Percentiles rank a stretch among this genome's conserved stretches.
Evolutionary conservation across 1,139 yeast genomes (phyloP).

Genomic region (Ogataea hybrid): DNA sequence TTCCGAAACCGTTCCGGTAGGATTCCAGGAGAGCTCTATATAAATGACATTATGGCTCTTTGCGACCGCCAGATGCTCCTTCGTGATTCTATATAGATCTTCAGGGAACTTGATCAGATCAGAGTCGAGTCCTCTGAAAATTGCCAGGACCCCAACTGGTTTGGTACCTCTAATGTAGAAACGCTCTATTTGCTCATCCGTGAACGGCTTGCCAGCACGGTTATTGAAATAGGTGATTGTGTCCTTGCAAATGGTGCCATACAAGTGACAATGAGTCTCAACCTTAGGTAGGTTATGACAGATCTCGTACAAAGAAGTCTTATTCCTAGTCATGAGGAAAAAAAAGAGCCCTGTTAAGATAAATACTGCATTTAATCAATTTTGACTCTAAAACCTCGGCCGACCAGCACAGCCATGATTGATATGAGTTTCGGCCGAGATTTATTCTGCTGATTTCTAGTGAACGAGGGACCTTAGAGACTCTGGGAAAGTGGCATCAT

Average conservation of each 20-base stretch:
- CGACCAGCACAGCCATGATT: constrained; percentile 5
- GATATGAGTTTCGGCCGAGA: constrained; percentile 7
- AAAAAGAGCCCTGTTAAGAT: background rate
- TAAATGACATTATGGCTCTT: constrained; percentile 25
- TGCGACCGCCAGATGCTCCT: constrained; percentile 27
- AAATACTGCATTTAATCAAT: background rate
- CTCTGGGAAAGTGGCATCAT: no score
- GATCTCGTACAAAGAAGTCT: constrained; percentile 11
- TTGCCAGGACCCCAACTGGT: constrained; percentile 31
- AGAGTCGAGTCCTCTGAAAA: constrained; percentile 29
- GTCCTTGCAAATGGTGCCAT: constrained; percentile 28
- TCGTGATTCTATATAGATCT: constrained; percentile 27
- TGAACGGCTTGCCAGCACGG: constrained; percentile 25
- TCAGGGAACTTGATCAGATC: constrained; percentile 22
- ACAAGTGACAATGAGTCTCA: constrained; percentile 32
- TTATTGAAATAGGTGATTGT: constrained; percentile 25
- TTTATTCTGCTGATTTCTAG: background rate
- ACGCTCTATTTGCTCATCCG: constrained; percentile 25
- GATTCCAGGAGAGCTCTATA: constrained; percentile 32
- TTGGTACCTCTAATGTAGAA: constrained; percentile 31
- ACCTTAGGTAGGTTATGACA: constrained; percentile 30
- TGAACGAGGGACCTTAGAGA: background rate
- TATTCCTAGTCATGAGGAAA: background rate
- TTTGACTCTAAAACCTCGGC: constrained; percentile 2
- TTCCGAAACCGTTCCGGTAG: constrained; percentile 29